Percentiles rank a stretch among this genome's conserved stretches.
phyloP scores from a whole-genome alignment of 2,329 filamentous ascomycete genomes.

The Diaporthe ampelina region DNA sequence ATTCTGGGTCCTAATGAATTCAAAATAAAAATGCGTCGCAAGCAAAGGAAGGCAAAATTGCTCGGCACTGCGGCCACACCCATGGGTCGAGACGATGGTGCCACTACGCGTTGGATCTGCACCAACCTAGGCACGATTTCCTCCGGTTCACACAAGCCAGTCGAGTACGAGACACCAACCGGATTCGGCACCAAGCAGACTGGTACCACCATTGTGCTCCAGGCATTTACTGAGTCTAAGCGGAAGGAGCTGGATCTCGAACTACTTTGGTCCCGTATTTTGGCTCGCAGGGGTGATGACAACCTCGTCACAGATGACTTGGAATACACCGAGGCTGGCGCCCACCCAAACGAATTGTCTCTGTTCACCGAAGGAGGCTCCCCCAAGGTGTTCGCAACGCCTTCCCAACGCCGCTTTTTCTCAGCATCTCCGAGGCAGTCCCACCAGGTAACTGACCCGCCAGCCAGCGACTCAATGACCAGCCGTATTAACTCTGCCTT shows the following conservation, averaged over 20 bases:
- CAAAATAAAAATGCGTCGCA: constrained; percentile 86
- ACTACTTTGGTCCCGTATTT: constrained; percentile 61
- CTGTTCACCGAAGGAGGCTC: constrained; percentile 38
- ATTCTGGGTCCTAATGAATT: constrained; percentile 91
- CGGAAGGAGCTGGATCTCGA: constrained; percentile 68
- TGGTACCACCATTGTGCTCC: constrained; percentile 69
- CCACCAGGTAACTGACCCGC: constrained; percentile 41
- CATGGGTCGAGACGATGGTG: constrained; percentile 81
- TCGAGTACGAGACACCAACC: constrained; percentile 69
- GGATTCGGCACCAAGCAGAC: constrained; percentile 77
- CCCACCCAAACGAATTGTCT: constrained; percentile 34
- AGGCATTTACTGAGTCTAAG: constrained; percentile 69
- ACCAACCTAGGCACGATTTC: constrained; percentile 85
- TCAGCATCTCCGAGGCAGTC: constrained; percentile 42
- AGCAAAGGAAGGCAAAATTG: constrained; percentile 85
- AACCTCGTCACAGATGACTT: constrained; percentile 39
- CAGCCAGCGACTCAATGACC: constrained; percentile 25
- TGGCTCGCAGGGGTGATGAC: constrained; percentile 46
- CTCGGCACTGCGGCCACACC: constrained; percentile 79
- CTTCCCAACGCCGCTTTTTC: constrained; percentile 43
- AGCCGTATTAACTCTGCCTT: constrained; percentile 39
- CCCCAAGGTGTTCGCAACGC: constrained; percentile 33
- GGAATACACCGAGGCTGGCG: constrained; percentile 44
- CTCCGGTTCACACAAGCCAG: constrained; percentile 61
- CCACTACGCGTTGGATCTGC: constrained; percentile 96